Percentiles rank a stretch among this genome's conserved stretches.
Evolutionary conservation across 2,329 filamentous ascomycete genomes (phyloP).

Genomic region (Alternaria postmessia): DNA sequence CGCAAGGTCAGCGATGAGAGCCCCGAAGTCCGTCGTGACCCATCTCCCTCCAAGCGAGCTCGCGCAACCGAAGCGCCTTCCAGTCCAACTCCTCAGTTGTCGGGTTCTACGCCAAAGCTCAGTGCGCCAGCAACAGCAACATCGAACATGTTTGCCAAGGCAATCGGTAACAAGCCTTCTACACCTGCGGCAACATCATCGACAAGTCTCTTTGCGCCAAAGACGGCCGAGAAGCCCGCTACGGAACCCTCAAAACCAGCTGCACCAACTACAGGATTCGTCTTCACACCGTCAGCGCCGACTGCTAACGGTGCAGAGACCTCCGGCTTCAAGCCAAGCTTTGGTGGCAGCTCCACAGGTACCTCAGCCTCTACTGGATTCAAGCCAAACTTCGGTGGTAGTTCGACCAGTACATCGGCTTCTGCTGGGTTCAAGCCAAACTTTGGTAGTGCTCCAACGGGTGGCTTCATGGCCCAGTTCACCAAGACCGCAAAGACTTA

Average conservation of each 20-base stretch:
- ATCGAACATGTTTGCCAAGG: conserved; percentile 35
- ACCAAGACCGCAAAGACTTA: conserved; percentile 41
- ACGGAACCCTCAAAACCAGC: conserved; percentile 18
- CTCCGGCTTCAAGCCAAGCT: conserved; percentile 20
- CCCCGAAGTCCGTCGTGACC: conserved; percentile 23
- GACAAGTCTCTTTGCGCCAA: conserved; percentile 21
- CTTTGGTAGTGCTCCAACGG: conserved; percentile 15
- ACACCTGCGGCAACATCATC: conserved; percentile 20
- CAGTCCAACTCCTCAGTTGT: conserved; percentile 33
- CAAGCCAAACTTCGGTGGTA: conserved; percentile 26
- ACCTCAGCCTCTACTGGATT: conserved; percentile 14
- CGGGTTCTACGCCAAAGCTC: conserved; percentile 20
- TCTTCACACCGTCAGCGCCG: conserved; percentile 26
- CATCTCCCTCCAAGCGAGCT: conserved; percentile 37
- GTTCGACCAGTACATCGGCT: conserved; percentile 5
- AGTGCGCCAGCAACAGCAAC: conserved; percentile 32
- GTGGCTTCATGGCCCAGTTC: conserved; percentile 41
- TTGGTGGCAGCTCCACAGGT: conserved; percentile 17
- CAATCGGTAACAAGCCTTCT: conserved; percentile 31
- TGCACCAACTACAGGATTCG: conserved; percentile 20
- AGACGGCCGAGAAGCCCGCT: conserved; percentile 12
- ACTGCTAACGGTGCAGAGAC: conserved; percentile 17
- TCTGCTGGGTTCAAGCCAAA: conserved; percentile 22
- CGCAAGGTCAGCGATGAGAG: conserved; percentile 36
- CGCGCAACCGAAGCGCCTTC: conserved; percentile 26